Conservation (phyloP, 176 grass and related monocot genomes). For the Triticum monococcum region DNA sequence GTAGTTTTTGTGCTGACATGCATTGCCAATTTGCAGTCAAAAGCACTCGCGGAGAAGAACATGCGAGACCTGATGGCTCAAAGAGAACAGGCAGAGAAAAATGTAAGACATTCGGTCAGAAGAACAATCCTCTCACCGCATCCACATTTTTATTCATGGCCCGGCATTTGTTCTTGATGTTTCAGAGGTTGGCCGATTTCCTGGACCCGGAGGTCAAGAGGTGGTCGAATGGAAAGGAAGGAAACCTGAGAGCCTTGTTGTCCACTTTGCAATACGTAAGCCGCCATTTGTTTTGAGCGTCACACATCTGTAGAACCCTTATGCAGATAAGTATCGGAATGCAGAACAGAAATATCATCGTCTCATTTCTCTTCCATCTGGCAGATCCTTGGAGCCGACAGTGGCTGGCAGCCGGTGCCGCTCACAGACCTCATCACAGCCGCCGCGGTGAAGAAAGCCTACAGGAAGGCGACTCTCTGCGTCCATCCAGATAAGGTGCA, state of each 20-base stretch:
- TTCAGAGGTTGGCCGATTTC: conserved; percentile 92
- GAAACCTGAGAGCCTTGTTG: conserved; percentile 87
- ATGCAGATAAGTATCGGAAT: background rate
- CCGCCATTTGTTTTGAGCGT: background rate
- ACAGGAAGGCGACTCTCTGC: conserved; percentile 88
- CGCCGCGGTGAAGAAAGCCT: conserved; percentile 82
- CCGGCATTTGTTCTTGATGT: background rate
- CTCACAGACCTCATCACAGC: conserved; percentile 94
- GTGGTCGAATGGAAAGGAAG: conserved; percentile 98
- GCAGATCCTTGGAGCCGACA: conserved; percentile 84
- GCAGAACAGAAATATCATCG: background rate
- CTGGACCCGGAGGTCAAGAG: conserved; percentile 91
- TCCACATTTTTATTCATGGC: conserved; percentile 24
- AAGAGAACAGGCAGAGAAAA: conserved; percentile 94
- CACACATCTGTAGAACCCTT: background rate
- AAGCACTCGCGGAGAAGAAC: conserved; percentile 94
- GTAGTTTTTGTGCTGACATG: conserved; percentile 1
- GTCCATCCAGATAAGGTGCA: conserved; percentile 98
- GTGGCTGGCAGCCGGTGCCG: conserved; percentile 92
- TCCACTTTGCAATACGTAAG: conserved; percentile 97
- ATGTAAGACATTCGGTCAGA: conserved; percentile 48
- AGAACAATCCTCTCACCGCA: background rate
- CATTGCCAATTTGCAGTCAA: conserved; percentile 53
- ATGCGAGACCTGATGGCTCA: conserved; percentile 78
- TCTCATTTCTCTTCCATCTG: background rate